Conservation (phyloP, 2,329 filamentous ascomycete species). For the Aureobasidium sp. region DNA sequence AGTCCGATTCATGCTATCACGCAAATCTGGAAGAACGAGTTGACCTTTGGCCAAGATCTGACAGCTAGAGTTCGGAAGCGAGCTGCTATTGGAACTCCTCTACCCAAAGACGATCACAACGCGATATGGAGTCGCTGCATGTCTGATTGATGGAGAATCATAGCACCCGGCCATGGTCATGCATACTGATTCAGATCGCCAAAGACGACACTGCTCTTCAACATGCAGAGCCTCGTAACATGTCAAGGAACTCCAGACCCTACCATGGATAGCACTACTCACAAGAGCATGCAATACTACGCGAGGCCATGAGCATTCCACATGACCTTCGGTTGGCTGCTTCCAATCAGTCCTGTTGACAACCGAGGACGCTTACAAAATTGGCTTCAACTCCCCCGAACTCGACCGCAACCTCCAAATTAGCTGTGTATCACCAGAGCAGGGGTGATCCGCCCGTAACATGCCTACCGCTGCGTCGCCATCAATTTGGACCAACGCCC, state of each 20-base stretch:
- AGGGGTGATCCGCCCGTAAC: not conserved
- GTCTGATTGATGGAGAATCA: too few relatives aligned
- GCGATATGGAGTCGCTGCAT: too few relatives aligned
- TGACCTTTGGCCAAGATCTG: too few relatives aligned
- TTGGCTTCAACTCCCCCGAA: not conserved
- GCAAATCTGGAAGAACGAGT: too few relatives aligned
- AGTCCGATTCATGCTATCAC: too few relatives aligned
- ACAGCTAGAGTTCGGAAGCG: too few relatives aligned
- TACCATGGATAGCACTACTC: not conserved
- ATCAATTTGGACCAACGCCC: not conserved
- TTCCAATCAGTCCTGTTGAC: not conserved
- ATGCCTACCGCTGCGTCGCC: not conserved
- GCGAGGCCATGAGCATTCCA: not conserved
- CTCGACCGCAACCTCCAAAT: not conserved
- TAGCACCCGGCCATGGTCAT: too few relatives aligned
- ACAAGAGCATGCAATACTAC: not conserved
- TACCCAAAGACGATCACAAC: too few relatives aligned
- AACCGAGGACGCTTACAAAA: not conserved
- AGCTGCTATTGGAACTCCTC: too few relatives aligned
- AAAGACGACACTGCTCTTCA: too few relatives aligned
- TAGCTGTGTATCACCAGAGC: constrained; percentile 1
- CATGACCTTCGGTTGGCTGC: not conserved
- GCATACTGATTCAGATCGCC: too few relatives aligned
- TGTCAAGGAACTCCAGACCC: not conserved
- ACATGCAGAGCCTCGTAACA: not conserved